phyloP scores from a whole-genome alignment of 2,329 filamentous ascomycete species.

The Lecanoromycetidae sp. region DNA sequence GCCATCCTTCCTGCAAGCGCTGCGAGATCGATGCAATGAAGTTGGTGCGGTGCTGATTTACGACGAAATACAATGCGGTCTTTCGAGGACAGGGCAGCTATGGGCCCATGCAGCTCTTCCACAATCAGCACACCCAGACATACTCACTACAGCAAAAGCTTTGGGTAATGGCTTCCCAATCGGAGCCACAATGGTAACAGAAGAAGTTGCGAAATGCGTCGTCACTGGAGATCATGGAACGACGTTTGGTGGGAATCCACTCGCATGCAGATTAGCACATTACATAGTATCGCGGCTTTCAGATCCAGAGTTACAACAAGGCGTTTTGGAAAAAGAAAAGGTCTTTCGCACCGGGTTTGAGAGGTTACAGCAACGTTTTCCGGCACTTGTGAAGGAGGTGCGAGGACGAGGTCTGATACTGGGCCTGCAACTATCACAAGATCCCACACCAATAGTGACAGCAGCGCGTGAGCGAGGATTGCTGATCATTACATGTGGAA shows the following conservation, averaged over 20 bases:
- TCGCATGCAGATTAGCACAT: constrained; percentile 73
- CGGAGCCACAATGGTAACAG: constrained; percentile 62
- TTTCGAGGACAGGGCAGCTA: constrained; percentile 72
- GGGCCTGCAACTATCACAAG: constrained; percentile 67
- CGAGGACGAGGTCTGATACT: constrained; percentile 76
- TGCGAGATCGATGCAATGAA: constrained; percentile 73
- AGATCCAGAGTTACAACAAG: constrained; percentile 54
- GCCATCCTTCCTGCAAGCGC: constrained; percentile 67
- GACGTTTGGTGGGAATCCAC: constrained; percentile 85
- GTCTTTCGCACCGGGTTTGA: constrained; percentile 48
- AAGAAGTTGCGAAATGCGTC: constrained; percentile 56
- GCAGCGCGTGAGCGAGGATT: constrained; percentile 79
- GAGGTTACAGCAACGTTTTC: constrained; percentile 47
- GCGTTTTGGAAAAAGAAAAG: constrained; percentile 56
- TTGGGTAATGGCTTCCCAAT: constrained; percentile 95
- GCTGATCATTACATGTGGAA: constrained; percentile 82
- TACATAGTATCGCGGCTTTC: constrained; percentile 70
- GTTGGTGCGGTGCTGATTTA: constrained; percentile 84
- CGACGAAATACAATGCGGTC: constrained; percentile 94
- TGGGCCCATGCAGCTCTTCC: constrained; percentile 74
- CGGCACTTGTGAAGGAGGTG: constrained; percentile 62
- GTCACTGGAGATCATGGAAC: constrained; percentile 78
- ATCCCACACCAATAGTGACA: constrained; percentile 63
- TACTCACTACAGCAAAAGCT: constrained; percentile 89
- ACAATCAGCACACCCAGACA: constrained; percentile 72